Evolutionary conservation across 2,329 filamentous ascomycete genomes (phyloP).

Genomic region (Cladorrhinum sp.): DNA sequence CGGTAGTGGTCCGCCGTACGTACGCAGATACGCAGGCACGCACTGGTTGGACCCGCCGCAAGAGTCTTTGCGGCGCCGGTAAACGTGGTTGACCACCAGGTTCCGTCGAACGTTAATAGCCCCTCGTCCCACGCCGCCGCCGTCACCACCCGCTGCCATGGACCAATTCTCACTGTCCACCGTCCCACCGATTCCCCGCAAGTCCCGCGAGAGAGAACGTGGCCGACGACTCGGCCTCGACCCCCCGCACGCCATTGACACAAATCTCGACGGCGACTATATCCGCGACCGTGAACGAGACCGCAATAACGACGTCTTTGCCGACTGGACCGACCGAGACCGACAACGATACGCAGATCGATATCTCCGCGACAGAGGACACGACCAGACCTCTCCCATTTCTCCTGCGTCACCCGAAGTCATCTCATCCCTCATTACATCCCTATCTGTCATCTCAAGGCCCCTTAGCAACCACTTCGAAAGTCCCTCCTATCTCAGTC

Average conservation of each 20-base stretch:
- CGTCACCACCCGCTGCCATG: constrained; percentile 24
- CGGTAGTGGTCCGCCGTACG: background rate
- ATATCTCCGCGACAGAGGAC: constrained; percentile 19
- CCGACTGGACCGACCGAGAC: constrained; percentile 26
- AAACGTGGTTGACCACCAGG: constrained; percentile 19
- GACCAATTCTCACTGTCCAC: constrained; percentile 22
- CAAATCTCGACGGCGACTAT: constrained; percentile 13
- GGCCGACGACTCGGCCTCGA: constrained; percentile 17
- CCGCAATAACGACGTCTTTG: constrained; percentile 25
- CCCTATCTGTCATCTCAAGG: constrained; percentile 63
- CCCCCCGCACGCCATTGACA: constrained; percentile 1
- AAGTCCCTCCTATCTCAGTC: constrained; percentile 34
- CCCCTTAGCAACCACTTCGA: constrained; percentile 71
- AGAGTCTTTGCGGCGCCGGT: constrained; percentile 10
- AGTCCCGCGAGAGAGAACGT: constrained; percentile 27
- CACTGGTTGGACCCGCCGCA: constrained; percentile 3
- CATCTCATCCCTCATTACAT: constrained; percentile 68
- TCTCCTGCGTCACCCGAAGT: constrained; percentile 62
- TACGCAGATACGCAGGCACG: constrained; percentile 1
- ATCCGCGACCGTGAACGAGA: constrained; percentile 20
- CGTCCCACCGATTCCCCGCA: constrained; percentile 27
- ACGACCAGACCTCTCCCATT: constrained; percentile 19
- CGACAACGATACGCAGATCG: constrained; percentile 24
- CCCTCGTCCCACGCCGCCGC: constrained; percentile 12
- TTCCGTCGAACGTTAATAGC: constrained; percentile 18